Conservation (phyloP, 805 yeast genomes). For the Priceomyces haplophilus region DNA sequence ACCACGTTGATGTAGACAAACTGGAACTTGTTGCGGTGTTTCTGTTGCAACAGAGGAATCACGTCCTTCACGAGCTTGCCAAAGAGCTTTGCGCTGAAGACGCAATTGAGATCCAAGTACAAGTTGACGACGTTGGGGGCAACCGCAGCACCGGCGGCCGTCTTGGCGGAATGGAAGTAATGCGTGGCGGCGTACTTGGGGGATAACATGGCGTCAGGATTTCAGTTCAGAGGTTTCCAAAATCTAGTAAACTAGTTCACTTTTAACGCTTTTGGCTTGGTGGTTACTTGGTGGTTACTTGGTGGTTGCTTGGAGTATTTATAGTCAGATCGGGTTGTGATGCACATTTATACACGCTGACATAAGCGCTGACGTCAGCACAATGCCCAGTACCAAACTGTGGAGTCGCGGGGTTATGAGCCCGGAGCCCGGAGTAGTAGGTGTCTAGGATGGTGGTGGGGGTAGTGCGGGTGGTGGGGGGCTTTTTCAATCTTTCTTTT, state of each 20-base stretch:
- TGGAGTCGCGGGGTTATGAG: too few relatives aligned
- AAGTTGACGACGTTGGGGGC: conserved; percentile 53
- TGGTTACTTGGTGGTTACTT: not conserved
- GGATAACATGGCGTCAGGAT: conserved; percentile 43
- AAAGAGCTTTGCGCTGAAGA: conserved; percentile 65
- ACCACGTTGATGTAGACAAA: conserved; percentile 67
- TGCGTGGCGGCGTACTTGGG: conserved; percentile 42
- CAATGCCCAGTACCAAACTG: too few relatives aligned
- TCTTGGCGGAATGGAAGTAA: conserved; percentile 22
- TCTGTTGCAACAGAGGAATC: conserved; percentile 48
- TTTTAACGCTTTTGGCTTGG: not conserved
- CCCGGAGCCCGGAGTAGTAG: too few relatives aligned
- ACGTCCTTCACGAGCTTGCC: conserved; percentile 50
- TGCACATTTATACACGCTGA: too few relatives aligned
- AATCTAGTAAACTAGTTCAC: not conserved
- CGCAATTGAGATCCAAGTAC: conserved; percentile 76
- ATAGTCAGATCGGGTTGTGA: too few relatives aligned
- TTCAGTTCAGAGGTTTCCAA: not conserved
- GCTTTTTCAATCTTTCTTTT: too few relatives aligned
- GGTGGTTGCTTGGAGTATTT: too few relatives aligned
- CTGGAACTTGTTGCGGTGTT: conserved; percentile 50
- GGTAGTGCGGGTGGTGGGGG: too few relatives aligned
- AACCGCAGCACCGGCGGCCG: conserved; percentile 12
- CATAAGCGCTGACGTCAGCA: too few relatives aligned
- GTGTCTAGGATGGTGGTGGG: too few relatives aligned